A percentile compares a stretch with the other conserved stretches of the same genome.
Conservation (phyloP, 257 asterid genomes). For the Primulina huaijiensis region DNA sequence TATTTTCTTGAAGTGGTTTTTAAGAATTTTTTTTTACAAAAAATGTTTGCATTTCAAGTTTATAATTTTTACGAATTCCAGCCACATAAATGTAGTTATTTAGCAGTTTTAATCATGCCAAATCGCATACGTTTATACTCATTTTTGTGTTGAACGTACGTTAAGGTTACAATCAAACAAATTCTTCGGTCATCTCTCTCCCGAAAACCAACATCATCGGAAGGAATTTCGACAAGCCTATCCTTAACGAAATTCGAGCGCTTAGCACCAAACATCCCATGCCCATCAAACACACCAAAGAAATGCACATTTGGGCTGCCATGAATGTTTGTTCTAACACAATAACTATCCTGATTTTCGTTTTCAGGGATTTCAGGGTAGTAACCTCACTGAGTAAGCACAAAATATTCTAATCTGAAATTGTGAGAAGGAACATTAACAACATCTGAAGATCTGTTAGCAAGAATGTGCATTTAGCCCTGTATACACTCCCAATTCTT, state of each 20-base stretch:
- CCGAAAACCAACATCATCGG: slow-evolving; percentile 44
- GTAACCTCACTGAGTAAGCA: slow-evolving; percentile 68
- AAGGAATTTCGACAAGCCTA: slow-evolving; percentile 66
- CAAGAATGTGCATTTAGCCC: slow-evolving; percentile 43
- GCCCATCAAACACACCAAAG: slow-evolving; percentile 98
- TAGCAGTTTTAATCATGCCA: no score
- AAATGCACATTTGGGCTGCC: slow-evolving; percentile 88
- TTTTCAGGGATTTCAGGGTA: slow-evolving; percentile 89
- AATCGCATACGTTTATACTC: no score
- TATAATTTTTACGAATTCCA: no score
- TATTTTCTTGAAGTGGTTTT: no score
- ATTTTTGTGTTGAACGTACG: no score
- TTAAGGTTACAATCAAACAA: no score
- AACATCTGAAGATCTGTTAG: slow-evolving; percentile 45
- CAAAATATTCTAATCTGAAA: slow-evolving; percentile 60
- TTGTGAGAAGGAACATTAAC: slow-evolving; percentile 81
- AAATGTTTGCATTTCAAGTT: no score
- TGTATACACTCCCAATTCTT: slow-evolving; percentile 35
- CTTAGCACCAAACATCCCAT: slow-evolving; percentile 71
- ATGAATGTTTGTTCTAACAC: slow-evolving; percentile 58
- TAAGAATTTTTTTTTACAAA: no score
- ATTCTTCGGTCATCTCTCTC: no score
- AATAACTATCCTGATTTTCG: slow-evolving; percentile 83
- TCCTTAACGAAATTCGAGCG: slow-evolving; percentile 73
- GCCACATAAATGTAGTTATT: no score